Evolutionary conservation across 805 yeast species (phyloP).

Genomic region (Blastobotrys attinorum): DNA sequence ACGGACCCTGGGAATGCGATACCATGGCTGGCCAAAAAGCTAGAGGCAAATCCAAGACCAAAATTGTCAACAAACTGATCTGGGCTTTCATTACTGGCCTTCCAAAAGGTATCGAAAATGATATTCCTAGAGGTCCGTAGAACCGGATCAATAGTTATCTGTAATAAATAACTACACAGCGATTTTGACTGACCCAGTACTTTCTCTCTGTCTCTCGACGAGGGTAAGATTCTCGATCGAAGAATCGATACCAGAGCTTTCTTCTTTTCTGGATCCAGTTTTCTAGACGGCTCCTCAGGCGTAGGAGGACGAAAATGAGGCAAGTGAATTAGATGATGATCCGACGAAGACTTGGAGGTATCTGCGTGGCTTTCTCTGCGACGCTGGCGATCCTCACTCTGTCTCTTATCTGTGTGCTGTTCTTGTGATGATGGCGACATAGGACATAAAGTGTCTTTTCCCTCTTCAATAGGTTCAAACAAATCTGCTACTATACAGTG

Average conservation of each 20-base stretch:
- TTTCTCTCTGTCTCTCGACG: slow-evolving; percentile 18
- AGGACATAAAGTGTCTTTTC: too few relatives aligned
- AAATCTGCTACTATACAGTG: slow-evolving; percentile 7
- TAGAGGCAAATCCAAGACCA: slow-evolving; percentile 25
- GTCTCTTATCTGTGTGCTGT: neutral
- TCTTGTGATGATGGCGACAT: too few relatives aligned
- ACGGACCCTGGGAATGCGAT: slow-evolving; percentile 10
- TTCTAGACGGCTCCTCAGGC: neutral
- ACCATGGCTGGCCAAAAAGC: slow-evolving; percentile 19
- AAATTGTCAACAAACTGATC: slow-evolving; percentile 19
- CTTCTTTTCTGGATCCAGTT: neutral
- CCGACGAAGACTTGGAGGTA: neutral
- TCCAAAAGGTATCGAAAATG: slow-evolving; percentile 19
- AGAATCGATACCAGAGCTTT: neutral
- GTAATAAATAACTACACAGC: slow-evolving; percentile 17
- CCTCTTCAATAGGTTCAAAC: neutral
- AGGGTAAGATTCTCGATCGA: slow-evolving; percentile 8
- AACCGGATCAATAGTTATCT: slow-evolving; percentile 14
- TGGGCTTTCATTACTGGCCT: slow-evolving; percentile 15
- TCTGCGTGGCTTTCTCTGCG: too few relatives aligned
- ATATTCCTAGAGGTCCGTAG: slow-evolving; percentile 14
- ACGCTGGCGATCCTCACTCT: neutral
- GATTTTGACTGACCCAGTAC: slow-evolving; percentile 18
- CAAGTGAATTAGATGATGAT: neutral
- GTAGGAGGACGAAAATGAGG: neutral